Evolutionary conservation across 2,329 filamentous ascomycete genomes (phyloP).

Genomic region (Pleoardoris graminearum): DNA sequence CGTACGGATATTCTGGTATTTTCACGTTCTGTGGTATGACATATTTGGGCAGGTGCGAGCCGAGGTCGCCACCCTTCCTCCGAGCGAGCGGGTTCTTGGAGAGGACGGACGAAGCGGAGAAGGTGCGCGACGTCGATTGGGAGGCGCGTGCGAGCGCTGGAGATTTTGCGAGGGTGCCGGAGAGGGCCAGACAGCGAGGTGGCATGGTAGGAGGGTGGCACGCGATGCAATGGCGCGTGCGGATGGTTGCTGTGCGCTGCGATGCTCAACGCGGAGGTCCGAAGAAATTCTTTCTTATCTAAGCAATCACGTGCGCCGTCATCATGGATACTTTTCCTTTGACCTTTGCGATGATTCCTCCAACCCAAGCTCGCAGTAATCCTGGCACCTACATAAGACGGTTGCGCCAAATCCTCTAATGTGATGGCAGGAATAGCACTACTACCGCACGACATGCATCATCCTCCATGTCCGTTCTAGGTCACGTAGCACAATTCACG

Average conservation of each 20-base stretch:
- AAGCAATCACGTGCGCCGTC: neutral
- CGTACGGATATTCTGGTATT: slow-evolving; percentile 68
- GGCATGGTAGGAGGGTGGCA: slow-evolving; percentile 27
- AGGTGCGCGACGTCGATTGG: slow-evolving; percentile 28
- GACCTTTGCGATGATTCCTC: no score
- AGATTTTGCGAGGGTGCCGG: slow-evolving; percentile 22
- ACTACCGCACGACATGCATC: no score
- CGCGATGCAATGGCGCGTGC: slow-evolving; percentile 17
- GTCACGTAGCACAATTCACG: no score
- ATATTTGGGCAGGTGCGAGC: slow-evolving; percentile 41
- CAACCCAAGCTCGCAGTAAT: no score
- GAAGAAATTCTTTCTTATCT: slow-evolving; percentile 5
- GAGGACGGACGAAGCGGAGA: slow-evolving; percentile 31
- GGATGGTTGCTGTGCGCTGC: slow-evolving; percentile 24
- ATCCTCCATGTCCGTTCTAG: no score
- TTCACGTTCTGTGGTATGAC: slow-evolving; percentile 34
- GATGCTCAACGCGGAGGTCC: slow-evolving; percentile 1
- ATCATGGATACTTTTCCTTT: no score
- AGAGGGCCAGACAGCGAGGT: slow-evolving; percentile 35
- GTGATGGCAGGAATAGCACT: no score
- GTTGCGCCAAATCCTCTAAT: no score
- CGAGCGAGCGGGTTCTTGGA: slow-evolving; percentile 33
- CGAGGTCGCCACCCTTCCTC: slow-evolving; percentile 39
- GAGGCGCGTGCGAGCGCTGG: slow-evolving; percentile 16
- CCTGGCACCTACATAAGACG: no score